A percentile compares a stretch with the other conserved stretches of the same genome.
Conservation (phyloP, 1,139 yeast species). For the Pichia sp. region DNA sequence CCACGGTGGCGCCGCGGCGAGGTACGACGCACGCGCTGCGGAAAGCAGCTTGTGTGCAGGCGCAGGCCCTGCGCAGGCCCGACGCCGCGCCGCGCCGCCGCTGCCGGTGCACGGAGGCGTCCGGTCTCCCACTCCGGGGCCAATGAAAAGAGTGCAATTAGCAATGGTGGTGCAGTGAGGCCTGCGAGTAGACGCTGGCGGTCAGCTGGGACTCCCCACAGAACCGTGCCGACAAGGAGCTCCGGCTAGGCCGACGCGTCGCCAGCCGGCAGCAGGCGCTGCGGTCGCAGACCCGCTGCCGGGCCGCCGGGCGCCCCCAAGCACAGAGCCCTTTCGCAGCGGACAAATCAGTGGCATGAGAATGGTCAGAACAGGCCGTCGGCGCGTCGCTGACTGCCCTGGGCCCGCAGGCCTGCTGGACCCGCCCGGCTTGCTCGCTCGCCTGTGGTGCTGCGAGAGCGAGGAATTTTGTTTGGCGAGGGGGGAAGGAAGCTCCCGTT, state of each 20-base stretch:
- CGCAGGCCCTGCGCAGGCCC: too few relatives aligned
- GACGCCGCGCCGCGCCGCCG: too few relatives aligned
- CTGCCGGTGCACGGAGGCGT: not conserved
- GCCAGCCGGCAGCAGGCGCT: too few relatives aligned
- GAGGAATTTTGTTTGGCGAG: not conserved
- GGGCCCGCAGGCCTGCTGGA: too few relatives aligned
- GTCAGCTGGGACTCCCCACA: not conserved
- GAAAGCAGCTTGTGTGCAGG: too few relatives aligned
- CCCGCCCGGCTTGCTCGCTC: too few relatives aligned
- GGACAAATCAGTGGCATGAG: not conserved
- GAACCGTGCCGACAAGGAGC: too few relatives aligned
- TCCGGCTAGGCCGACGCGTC: too few relatives aligned
- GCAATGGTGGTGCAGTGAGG: not conserved
- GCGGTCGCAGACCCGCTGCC: too few relatives aligned
- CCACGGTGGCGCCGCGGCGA: too few relatives aligned
- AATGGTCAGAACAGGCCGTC: not conserved
- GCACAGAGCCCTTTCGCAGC: not conserved
- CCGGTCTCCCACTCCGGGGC: not conserved
- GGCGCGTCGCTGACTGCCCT: not conserved
- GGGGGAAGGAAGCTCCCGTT: not conserved
- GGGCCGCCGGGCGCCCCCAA: too few relatives aligned
- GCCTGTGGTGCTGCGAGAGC: not conserved
- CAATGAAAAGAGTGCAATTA: constrained; percentile 3
- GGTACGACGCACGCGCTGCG: too few relatives aligned
- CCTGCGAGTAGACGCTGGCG: not conserved